These are phyloP conservation scores for Penium margaritaceum DNA, from an alignment of 139 green algal genomes.

Conservation along the genomic window DNA sequence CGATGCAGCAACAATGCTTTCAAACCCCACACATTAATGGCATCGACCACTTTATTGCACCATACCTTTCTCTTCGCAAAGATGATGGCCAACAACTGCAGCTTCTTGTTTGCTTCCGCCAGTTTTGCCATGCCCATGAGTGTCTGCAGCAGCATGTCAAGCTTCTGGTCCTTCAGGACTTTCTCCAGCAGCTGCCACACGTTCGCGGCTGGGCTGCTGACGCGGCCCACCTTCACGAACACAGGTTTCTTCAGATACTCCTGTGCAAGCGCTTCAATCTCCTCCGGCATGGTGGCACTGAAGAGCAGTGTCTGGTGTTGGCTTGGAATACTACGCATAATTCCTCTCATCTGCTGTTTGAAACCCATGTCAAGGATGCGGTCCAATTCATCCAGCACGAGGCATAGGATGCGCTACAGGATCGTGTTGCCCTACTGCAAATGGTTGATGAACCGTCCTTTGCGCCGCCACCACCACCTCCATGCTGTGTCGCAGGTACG, in stretches of 20 bases:
- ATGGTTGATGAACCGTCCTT: too few species aligned
- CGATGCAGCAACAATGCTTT: conserved; percentile 65
- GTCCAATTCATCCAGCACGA: too few species aligned
- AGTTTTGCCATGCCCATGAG: conserved; percentile 55
- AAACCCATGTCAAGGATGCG: too few species aligned
- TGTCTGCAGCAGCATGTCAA: conserved; percentile 56
- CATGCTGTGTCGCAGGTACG: too few species aligned
- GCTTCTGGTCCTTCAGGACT: conserved; percentile 45
- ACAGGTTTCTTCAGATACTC: conserved; percentile 56
- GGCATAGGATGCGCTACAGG: too few species aligned
- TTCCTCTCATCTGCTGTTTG: too few species aligned
- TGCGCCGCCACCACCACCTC: too few species aligned
- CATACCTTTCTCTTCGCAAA: conserved; percentile 75
- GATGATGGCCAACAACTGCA: conserved; percentile 71
- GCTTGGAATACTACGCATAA: conserved; percentile 53
- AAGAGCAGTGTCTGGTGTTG: conserved; percentile 87
- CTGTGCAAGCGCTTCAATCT: conserved; percentile 79
- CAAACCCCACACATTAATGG: conserved; percentile 59
- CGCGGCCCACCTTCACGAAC: conserved; percentile 57
- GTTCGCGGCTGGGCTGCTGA: conserved; percentile 67
- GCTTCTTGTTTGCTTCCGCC: conserved; percentile 40
- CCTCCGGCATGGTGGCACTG: conserved; percentile 77
- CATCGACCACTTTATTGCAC: conserved; percentile 63
- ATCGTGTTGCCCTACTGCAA: too few species aligned
- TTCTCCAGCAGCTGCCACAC: conserved; percentile 69